phyloP scores from a whole-genome alignment of 495 filamentous ascomycete genomes.

The Trichoderma orchidacearum region DNA sequence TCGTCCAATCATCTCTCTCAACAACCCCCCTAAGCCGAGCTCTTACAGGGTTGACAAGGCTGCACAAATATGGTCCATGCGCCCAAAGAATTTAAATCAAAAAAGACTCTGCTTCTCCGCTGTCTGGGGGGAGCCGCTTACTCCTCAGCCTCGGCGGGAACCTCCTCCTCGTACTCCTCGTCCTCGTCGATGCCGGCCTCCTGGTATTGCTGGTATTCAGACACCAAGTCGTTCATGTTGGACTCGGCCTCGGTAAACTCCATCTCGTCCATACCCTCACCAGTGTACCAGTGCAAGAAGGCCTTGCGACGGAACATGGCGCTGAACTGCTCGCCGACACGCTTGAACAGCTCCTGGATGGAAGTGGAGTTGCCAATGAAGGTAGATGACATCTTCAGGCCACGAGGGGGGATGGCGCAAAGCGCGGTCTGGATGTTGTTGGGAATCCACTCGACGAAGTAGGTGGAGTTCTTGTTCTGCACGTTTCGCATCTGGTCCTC shows the following conservation, averaged over 20 bases:
- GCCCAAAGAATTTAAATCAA: background rate
- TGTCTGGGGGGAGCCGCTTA: slow-evolving; percentile 8
- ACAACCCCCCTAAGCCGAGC: background rate
- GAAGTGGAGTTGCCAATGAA: slow-evolving; percentile 99
- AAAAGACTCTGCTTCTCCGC: background rate
- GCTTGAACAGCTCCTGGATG: slow-evolving; percentile 99
- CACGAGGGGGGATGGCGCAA: slow-evolving; percentile 96
- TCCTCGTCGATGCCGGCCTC: slow-evolving; percentile 77
- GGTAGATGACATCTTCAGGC: slow-evolving; percentile 98
- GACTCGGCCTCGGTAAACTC: slow-evolving; percentile 99
- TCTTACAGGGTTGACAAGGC: background rate
- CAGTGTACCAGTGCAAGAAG: slow-evolving; percentile 99
- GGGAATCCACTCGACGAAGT: slow-evolving; percentile 99
- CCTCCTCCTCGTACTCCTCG: slow-evolving; percentile 53
- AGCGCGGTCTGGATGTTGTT: slow-evolving; percentile 99
- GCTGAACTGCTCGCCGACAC: slow-evolving; percentile 98
- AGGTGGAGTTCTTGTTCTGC: slow-evolving; percentile 99
- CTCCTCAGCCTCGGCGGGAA: slow-evolving; percentile 41
- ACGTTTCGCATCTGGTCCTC: slow-evolving; percentile 99
- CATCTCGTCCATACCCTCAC: slow-evolving; percentile 99
- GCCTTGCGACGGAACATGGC: slow-evolving; percentile 99
- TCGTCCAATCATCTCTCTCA: background rate
- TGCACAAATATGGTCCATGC: background rate
- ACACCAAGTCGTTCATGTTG: slow-evolving; percentile 99
- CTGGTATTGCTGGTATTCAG: slow-evolving; percentile 99